Conservation (phyloP, 2,329 filamentous ascomycete species). For the Colletotrichum sp. region DNA sequence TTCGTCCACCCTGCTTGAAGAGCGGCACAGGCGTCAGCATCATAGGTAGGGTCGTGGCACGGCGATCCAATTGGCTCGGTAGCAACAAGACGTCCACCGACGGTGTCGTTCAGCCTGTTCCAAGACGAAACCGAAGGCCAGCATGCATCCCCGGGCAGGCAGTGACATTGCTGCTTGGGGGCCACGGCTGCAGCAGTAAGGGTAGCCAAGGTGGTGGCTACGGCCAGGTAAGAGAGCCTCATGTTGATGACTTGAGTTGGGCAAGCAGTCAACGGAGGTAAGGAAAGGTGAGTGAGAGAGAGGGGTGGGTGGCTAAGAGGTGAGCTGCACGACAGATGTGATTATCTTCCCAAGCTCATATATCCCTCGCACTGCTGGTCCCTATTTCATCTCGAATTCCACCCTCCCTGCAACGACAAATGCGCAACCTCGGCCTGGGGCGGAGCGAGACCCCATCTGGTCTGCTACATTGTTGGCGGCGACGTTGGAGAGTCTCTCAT, state of each 20-base stretch:
- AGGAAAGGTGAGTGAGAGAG: background rate
- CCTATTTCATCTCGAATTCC: background rate
- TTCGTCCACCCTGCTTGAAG: constrained; percentile 40
- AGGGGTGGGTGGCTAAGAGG: background rate
- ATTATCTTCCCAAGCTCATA: constrained; percentile 1
- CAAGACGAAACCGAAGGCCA: constrained; percentile 58
- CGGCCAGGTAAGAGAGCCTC: constrained; percentile 16
- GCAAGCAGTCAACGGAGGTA: background rate
- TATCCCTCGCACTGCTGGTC: constrained; percentile 1
- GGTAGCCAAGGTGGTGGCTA: constrained; percentile 21
- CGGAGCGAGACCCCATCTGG: background rate
- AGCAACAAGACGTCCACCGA: constrained; percentile 55
- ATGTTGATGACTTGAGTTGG: constrained; percentile 17
- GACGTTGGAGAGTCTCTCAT: background rate
- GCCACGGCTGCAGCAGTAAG: constrained; percentile 1
- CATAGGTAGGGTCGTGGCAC: constrained; percentile 55
- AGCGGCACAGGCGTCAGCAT: constrained; percentile 45
- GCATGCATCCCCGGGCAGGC: constrained; percentile 54
- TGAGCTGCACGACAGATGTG: background rate
- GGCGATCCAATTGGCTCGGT: constrained; percentile 56
- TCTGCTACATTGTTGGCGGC: background rate
- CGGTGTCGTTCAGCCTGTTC: constrained; percentile 54
- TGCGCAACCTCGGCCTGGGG: background rate
- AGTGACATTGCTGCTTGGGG: constrained; percentile 39
- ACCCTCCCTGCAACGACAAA: background rate